Percentiles rank a stretch among this genome's conserved stretches.
These are phyloP conservation scores for Tolypocladium pustulatum DNA, from an alignment of 2,329 filamentous ascomycete species.

Conservation along the genomic window DNA sequence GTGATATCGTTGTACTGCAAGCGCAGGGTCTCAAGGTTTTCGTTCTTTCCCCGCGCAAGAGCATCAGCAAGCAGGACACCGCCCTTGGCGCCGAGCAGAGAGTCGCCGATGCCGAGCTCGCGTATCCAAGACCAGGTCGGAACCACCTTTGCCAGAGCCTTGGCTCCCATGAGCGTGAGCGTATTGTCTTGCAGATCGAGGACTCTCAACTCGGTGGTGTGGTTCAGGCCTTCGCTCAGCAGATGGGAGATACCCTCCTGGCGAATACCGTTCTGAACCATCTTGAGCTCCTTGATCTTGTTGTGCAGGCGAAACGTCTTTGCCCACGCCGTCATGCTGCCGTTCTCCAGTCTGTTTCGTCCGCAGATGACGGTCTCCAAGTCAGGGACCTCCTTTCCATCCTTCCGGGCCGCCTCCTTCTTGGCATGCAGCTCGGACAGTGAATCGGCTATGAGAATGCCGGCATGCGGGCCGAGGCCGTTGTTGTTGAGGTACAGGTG, in stretches of 20 bases:
- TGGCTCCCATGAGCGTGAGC: constrained; percentile 73
- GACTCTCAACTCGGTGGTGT: constrained; percentile 58
- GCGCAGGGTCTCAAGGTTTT: constrained; percentile 68
- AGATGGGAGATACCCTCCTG: constrained; percentile 83
- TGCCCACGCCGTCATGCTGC: constrained; percentile 93
- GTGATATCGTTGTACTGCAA: constrained; percentile 95
- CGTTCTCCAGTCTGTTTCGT: constrained; percentile 89
- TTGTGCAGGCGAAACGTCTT: constrained; percentile 74
- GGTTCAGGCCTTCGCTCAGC: constrained; percentile 65
- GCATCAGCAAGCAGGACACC: constrained; percentile 62
- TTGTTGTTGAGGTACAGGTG: constrained; percentile 98
- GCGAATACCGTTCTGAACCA: constrained; percentile 97
- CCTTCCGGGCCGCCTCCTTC: constrained; percentile 68
- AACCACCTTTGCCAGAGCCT: constrained; percentile 65
- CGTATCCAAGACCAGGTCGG: constrained; percentile 63
- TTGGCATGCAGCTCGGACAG: constrained; percentile 72
- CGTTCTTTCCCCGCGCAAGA: constrained; percentile 65
- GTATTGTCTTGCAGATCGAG: constrained; percentile 97
- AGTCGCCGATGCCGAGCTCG: constrained; percentile 86
- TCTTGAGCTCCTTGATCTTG: constrained; percentile 77
- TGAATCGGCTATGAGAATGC: constrained; percentile 79
- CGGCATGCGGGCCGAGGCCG: constrained; percentile 84
- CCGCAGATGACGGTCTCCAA: constrained; percentile 97
- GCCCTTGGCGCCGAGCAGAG: constrained; percentile 69
- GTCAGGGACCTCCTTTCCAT: constrained; percentile 62